These are phyloP conservation scores for Dioscorea alata DNA, from an alignment of 106 monocot species.

Conservation along the genomic window DNA sequence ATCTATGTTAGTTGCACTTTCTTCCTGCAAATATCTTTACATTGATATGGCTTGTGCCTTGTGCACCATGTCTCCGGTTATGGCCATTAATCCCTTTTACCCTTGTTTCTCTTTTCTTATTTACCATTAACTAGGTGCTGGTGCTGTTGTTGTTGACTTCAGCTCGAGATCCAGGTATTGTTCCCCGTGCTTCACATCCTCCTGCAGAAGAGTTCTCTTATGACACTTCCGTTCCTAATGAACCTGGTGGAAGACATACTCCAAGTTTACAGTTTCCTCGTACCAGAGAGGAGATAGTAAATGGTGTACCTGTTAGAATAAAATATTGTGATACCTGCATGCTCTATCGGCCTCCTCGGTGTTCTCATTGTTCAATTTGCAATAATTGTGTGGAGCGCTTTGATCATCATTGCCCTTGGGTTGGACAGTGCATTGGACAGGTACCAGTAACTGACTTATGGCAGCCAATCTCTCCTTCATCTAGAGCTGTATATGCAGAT, in stretches of 20 bases:
- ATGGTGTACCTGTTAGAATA: constrained; percentile 66
- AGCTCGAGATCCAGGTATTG: constrained; percentile 77
- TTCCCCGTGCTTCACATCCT: constrained; percentile 81
- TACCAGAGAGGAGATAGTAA: constrained; percentile 65
- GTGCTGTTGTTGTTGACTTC: constrained; percentile 64
- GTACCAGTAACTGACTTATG: constrained; percentile 15
- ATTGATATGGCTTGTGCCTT: too few species aligned
- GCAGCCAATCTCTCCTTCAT: neutral
- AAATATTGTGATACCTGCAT: constrained; percentile 98
- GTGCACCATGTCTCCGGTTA: too few species aligned
- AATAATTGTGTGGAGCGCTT: constrained; percentile 95
- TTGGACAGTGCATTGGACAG: constrained; percentile 96
- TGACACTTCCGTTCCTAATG: constrained; percentile 18
- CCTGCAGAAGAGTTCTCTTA: constrained; percentile 83
- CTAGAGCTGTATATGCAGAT: neutral
- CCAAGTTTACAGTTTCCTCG: constrained; percentile 63
- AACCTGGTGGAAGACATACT: constrained; percentile 41
- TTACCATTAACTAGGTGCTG: constrained; percentile 34
- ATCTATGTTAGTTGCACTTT: constrained; percentile 47
- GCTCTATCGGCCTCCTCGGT: constrained; percentile 88
- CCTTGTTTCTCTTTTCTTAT: too few species aligned
- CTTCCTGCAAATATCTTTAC: neutral
- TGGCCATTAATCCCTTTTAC: too few species aligned
- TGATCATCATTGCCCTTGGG: constrained; percentile 99
- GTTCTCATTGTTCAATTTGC: constrained; percentile 95